A percentile compares a stretch with the other conserved stretches of the same genome.
Evolutionary conservation across 768 basidiomycete species (phyloP).

Genomic region (Boletus reticulatus): DNA sequence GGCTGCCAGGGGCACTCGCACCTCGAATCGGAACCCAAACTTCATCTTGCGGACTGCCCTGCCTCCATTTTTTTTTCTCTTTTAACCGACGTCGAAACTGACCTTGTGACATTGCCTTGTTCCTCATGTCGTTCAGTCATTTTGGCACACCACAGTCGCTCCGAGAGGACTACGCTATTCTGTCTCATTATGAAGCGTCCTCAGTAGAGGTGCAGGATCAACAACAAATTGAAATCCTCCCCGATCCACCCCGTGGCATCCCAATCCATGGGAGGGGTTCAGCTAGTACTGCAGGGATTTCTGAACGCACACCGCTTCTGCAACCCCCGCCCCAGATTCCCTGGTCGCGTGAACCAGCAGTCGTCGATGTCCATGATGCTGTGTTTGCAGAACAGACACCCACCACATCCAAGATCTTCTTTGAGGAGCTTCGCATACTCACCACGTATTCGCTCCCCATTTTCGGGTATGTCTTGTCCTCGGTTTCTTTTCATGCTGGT

Average conservation of each 20-base stretch:
- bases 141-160: conserved; percentile 38
- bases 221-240: not conserved
- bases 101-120: too few relatives aligned
- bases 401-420: conserved; percentile 36
- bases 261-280: conserved; percentile 14
- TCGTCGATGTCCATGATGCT: conserved; percentile 12
- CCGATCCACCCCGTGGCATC: conserved; percentile 18
- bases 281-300: not conserved
- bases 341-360: conserved; percentile 53
- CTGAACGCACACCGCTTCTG: conserved; percentile 61
- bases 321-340: conserved; percentile 46
- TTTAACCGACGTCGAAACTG: too few relatives aligned
- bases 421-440: conserved; percentile 61
- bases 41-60: too few relatives aligned
- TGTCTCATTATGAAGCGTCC: conserved; percentile 48
- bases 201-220: conserved; percentile 10
- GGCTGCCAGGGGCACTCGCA: too few relatives aligned
- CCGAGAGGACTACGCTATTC: conserved; percentile 63
- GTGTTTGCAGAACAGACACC: conserved; percentile 16
- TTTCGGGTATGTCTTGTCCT: conserved; percentile 52
- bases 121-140: conserved; percentile 17
- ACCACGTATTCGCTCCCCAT: conserved; percentile 67
- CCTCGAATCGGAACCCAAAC: not conserved
- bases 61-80: not conserved
- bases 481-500: conserved; percentile 1